A percentile compares a stretch with the other conserved stretches of the same genome.
These are phyloP conservation scores for Populus hybrid DNA, from an alignment of 441 rosid genomes.

Conservation along the genomic window DNA sequence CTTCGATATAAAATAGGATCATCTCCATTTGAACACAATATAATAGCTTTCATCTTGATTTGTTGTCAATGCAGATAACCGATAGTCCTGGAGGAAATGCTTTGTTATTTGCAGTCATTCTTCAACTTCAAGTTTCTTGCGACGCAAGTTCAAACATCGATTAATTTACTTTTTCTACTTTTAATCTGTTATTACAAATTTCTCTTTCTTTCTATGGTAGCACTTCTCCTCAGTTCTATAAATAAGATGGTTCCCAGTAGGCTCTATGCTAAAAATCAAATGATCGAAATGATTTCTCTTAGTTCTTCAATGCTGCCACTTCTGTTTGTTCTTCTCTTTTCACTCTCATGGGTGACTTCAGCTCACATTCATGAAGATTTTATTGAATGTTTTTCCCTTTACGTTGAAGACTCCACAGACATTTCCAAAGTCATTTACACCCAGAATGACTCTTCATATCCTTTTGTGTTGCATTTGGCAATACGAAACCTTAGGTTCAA, in stretches of 20 bases:
- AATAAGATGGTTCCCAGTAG: not conserved
- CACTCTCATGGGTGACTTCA: not conserved
- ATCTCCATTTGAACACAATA: too few relatives aligned
- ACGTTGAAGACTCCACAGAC: not conserved
- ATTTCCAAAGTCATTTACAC: not conserved
- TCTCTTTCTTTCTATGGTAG: too few relatives aligned
- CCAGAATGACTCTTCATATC: not conserved
- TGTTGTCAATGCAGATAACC: too few relatives aligned
- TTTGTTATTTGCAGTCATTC: too few relatives aligned
- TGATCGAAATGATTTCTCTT: not conserved
- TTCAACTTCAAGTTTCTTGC: too few relatives aligned
- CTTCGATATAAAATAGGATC: too few relatives aligned
- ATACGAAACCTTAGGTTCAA: slow-evolving; percentile 13
- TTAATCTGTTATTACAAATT: too few relatives aligned
- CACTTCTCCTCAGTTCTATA: not conserved
- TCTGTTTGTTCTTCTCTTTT: not conserved
- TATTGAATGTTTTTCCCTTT: not conserved
- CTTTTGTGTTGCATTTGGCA: slow-evolving; percentile 3
- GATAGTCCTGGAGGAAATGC: too few relatives aligned
- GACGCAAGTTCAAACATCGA: too few relatives aligned
- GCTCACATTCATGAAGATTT: not conserved
- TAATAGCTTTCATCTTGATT: too few relatives aligned
- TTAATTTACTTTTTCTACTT: too few relatives aligned
- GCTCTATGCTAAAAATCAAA: not conserved
- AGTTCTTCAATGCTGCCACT: not conserved